Base-by-base conservation (phyloP, 306 rosid genomes). In the Pterocarpus macrocarpus region DNA sequence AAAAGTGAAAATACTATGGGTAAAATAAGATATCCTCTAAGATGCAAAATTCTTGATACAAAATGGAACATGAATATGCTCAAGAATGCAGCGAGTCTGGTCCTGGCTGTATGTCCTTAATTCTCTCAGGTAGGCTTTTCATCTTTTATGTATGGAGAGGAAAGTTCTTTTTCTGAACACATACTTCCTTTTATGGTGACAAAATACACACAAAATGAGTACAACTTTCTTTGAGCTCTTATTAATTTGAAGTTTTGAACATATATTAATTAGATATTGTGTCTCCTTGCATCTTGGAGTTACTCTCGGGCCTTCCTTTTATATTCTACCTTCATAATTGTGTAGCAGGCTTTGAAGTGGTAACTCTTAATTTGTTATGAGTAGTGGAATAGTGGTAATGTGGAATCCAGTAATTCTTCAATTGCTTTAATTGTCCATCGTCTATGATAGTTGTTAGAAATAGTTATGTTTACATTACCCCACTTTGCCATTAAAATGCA, bases 371-470 rank as follows among this genome's bases (percentile, higher is more conserved):
- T 68, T 12, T 41, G 28, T 36, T 11, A 50, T 50, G 56, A 53
- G 56, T 22, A 15, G 50, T 47, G 28, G 64, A 3, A 43, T 33
- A 8, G 57, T 45, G 4, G 41, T 1, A 43, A 43, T 43, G 38
- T 10, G 17, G 58, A n/a, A 53, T 61, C 71, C 36, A 62, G 9
- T 47, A 35, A 11, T 76, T 22, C 13, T 33, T 22, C 15, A 55
- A 32, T 16, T 36, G 47, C 15, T 66, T 22, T 66, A 53, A 8
- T 38, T 53, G 57, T 58, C 56, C 39, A 56, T 15, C 45, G 30
- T 78, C 33, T 66, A 17, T 66, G 57, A 30, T 53, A 55, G 67
- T 55, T 66, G 36, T 22, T 66, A 67, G 52, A 55, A n/a, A 41
- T 72, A 35, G 14, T 53, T 55, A 30, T 71, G 28, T 68, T 30